Evolutionary conservation across 208 protist species (phyloP).

Genomic region (Leptomonas pyrrhocoris): DNA sequence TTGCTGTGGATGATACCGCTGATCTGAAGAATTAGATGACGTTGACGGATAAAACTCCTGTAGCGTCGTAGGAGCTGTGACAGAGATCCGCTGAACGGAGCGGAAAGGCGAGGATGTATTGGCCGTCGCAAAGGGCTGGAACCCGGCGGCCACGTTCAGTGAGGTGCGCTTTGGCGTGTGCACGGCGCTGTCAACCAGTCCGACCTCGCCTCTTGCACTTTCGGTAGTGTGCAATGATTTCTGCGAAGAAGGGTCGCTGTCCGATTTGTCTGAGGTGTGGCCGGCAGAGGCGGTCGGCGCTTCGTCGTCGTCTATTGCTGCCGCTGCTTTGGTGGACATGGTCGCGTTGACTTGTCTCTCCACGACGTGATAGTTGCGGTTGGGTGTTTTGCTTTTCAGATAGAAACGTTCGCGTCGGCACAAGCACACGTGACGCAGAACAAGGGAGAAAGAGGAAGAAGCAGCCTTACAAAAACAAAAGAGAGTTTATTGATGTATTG

Average conservation of each 20-base stretch:
- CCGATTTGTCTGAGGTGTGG: background rate
- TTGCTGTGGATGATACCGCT: constrained; percentile 25
- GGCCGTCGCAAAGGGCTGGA: background rate
- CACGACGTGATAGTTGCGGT: no score
- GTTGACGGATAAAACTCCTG: background rate
- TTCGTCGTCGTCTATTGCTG: background rate
- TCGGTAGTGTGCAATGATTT: background rate
- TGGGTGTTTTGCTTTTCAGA: no score
- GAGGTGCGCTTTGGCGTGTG: constrained; percentile 15
- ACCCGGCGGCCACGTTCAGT: background rate
- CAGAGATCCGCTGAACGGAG: background rate
- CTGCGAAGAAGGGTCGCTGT: background rate
- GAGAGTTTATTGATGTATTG: constrained; percentile 11
- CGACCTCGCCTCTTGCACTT: background rate
- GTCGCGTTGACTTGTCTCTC: background rate
- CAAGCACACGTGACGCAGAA: background rate
- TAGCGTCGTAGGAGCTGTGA: background rate
- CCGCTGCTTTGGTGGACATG: background rate
- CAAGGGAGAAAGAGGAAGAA: constrained; percentile 16
- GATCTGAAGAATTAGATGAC: background rate
- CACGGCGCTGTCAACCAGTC: background rate
- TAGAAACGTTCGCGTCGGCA: no score
- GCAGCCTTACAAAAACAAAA: constrained; percentile 10
- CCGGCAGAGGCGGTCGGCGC: background rate
- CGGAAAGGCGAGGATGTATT: background rate